Base-by-base conservation (phyloP, 345 rosid genomes). In the Cardiospermum halicacabum region DNA sequence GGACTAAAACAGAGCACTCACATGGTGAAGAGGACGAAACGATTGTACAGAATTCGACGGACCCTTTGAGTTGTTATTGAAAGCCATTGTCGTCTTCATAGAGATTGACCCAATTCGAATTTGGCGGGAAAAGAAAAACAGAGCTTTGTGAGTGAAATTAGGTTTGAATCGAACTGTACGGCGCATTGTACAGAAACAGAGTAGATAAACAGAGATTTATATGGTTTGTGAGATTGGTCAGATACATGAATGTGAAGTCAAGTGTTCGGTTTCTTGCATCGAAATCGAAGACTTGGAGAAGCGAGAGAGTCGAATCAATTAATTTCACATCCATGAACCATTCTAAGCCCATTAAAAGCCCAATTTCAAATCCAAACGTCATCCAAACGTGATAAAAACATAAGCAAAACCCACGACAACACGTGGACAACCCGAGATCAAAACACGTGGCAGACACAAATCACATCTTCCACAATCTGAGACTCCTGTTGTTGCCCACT, bases 321-420 rank as follows among this genome's bases (percentile, higher is more conserved):
- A 55, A 18, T 13, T 16, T 0, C 4, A 55, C 7, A 27, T n/a
- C 1, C 1, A 24, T 5, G 11, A 1, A 16, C 24, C 4, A 22
- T 42, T 42, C 30, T 2, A 0, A 57, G 57, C 12, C 26, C 58
- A 18, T 8, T 1, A 2, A 13, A 53, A 50, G 68, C 59, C 24
- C 39, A 30, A 4, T 31, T 30, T 8, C n/a, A n/a, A n/a, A n/a
- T n/a, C n/a, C n/a, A n/a, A n/a, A n/a, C 64, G 72, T 67, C 79
- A 80, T 16, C 53, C 1, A 22, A 57, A 62, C 74, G 84, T 60
- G 72, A 25, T 28, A 36, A 16, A 0, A 45, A 11, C 48, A 76
- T 77, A 74, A 74, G 75, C 76, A 47, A 13, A 1, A n/a, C 2
- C 16, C 2, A 12, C 15, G 1, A 1, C 3, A 16, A 18, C 64